Conservation (phyloP, 2,329 filamentous ascomycete species). For the Phialemoniopsis sp. region DNA sequence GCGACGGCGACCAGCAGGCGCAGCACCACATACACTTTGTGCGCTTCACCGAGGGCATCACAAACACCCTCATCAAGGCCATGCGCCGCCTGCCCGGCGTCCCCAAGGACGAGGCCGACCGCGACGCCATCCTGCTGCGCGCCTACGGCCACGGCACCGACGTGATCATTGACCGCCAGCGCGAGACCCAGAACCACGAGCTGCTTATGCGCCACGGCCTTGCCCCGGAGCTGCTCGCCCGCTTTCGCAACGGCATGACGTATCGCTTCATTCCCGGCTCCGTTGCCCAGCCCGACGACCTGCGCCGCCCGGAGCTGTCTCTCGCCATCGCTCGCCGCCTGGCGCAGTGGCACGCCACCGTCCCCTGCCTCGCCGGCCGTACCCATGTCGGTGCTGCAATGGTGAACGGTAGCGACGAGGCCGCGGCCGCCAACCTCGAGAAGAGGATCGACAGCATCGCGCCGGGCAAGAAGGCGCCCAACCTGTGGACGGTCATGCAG, state of each 20-base stretch:
- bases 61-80: conserved; percentile 86
- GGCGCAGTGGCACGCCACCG: conserved; percentile 86
- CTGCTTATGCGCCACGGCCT: conserved; percentile 79
- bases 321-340: conserved; percentile 78
- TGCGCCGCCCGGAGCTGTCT: conserved; percentile 73
- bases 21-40: conserved; percentile 62
- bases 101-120: conserved; percentile 73
- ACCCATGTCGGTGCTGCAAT: conserved; percentile 29
- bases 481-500: conserved; percentile 92
- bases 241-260: conserved; percentile 93
- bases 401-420: conserved; percentile 17
- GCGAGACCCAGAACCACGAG: conserved; percentile 76
- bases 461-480: conserved; percentile 70
- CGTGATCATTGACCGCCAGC: conserved; percentile 90
- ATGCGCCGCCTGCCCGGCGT: conserved; percentile 63
- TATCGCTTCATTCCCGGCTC: conserved; percentile 85
- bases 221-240: conserved; percentile 81
- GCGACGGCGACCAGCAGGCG: conserved; percentile 38
- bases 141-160: conserved; percentile 95
- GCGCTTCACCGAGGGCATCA: conserved; percentile 96
- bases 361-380: conserved; percentile 49
- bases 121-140: conserved; percentile 80
- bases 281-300: conserved; percentile 75
- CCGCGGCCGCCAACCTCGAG: conserved; percentile 27
- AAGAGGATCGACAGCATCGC: conserved; percentile 45